Conservation (phyloP, 140 eudicot genomes). For the Stevia rebaudiana region DNA sequence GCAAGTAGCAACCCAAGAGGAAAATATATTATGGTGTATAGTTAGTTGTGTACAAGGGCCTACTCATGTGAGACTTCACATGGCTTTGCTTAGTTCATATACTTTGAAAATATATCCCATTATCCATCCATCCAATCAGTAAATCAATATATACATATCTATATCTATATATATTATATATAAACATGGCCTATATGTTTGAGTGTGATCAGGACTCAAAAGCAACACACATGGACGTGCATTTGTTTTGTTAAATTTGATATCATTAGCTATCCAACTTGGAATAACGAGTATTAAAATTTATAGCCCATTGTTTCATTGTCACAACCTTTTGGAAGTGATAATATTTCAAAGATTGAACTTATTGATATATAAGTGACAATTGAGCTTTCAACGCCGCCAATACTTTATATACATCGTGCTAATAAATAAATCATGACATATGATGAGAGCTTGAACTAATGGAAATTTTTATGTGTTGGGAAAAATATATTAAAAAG, state of each 20-base stretch:
- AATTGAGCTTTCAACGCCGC: no score
- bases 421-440: not conserved
- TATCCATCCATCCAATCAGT: not conserved
- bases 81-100: conserved; percentile 18
- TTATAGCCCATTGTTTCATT: conserved; percentile 9
- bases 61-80: conserved; percentile 19
- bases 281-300: not conserved
- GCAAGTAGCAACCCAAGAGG: conserved; percentile 4
- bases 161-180: no score
- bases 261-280: not conserved
- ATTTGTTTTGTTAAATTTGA: not conserved
- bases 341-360: no score
- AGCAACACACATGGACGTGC: not conserved
- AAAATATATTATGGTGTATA: conserved; percentile 10
- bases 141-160: not conserved
- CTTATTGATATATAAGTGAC: not conserved
- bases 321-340: not conserved
- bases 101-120: not conserved
- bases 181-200: conserved; percentile 19
- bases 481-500: no score
- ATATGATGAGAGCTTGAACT: not conserved
- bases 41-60: conserved; percentile 18
- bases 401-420: no score
- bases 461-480: no score
- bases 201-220: conserved; percentile 4